Base-by-base conservation (phyloP, 768 basidiomycete species). In the Suillus cothurnatus region DNA sequence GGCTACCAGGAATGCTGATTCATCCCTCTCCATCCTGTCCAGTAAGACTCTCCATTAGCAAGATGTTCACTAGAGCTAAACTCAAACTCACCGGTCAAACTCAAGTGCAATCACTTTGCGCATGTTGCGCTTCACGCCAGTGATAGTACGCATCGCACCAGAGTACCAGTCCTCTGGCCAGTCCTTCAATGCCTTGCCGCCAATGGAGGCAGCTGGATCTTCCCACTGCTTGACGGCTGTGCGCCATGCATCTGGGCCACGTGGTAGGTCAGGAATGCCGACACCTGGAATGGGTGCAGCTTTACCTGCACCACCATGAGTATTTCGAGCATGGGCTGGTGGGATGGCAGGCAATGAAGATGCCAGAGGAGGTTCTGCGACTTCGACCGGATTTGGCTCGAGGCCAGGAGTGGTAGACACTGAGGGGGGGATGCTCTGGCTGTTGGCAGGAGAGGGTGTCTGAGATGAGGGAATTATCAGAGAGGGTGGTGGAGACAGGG, bases 221-320 rank as follows among this genome's bases (percentile, higher is more conserved):
- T 72, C 63, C 77, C 75, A 78, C 53, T 78, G 77, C 36, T 67
- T 36, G 12, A 77, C 52, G 1, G 76, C 75, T 9, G 39, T 52
- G 12, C 55, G 39, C 76, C 77, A 78, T 23, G 74, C 69, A 0
- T 64, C 65, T 2, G 32, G 36, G 21, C 63, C 68, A n/a, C 49
- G 53, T 1, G 62, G 63, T 26, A 78, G 64, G 31, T 70, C 57
- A 0, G 74, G 71, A 32, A 77, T 74, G 2, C 53, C 34, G 0
- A 70, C 67, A 6, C 67, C 72, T 1, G 71, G 63, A 34, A 72
- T 56, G 0, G 70, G 66, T 14, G 64, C 34, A 3, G 11, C 6
- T 11, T 19, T 26, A n/a, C 9, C 9, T 32, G 43, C 21, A 11
- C 43, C 21, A 15, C 34, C 32, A 6, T 32, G 32, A 32, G 32